Evolutionary conservation across 2,329 filamentous ascomycete species (phyloP), one percentile per base, ranked within the genome.

Genomic region (Podosphaera leucotricha): DNA sequence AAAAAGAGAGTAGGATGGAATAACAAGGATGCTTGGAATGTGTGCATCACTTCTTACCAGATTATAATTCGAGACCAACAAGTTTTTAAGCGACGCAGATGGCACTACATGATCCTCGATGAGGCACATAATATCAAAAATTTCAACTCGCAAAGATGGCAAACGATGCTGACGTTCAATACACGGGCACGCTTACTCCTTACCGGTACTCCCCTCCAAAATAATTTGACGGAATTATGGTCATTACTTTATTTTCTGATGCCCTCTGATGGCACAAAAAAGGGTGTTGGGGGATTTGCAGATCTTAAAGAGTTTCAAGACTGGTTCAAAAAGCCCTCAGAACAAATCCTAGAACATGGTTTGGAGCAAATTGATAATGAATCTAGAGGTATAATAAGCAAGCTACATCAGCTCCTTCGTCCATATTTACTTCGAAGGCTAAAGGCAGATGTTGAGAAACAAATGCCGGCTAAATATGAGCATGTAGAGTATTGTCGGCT

Each of bases 111-210:
- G 72, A 86, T 98, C 50, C 72, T 98, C 1, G 90, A 98, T 53
- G 90, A 98, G 63, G 90, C 92, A 0, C 90, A 98, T 65, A 95
- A 98, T 62, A 98, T 98, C 68, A 95, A 98, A 58, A 98, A 98
- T 61, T 98, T 95, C 67, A 86, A 92, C 56, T 94, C 87, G 1
- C 86, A 94, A 59, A 71, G 87, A 50, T 98, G 90, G 86, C 90
- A 95, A 59, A 87, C 85, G 0, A 71, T 98, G 50, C 72, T 98
- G 19, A 90, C 81, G 0, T 92, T 98, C 64, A 87, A 92, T 54
- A 95, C 90, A 0, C 77, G 80, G 49, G 78, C 86, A 22, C 75
- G 90, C 28, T 71, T 98, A 10, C 64, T 98, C 0, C 68, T 98
- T 10, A 98, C 90, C 0, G 90, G 90, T 46, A 98, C 90, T 0